phyloP scores from a whole-genome alignment of 768 basidiomycete species.

The Stropharia rugosoannulata region DNA sequence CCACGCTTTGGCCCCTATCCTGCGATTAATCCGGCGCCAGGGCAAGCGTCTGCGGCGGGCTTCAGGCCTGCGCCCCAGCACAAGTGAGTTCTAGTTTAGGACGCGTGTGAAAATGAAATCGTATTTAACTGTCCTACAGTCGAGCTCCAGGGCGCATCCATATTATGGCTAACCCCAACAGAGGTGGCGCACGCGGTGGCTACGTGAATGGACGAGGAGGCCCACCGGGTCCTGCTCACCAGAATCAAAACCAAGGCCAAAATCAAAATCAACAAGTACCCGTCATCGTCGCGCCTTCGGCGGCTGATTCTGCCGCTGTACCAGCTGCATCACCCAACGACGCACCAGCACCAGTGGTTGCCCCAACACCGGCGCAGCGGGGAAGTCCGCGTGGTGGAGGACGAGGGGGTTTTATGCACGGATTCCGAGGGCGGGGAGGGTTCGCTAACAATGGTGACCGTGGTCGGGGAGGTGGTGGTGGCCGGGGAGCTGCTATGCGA shows the following conservation, averaged over 20 bases:
- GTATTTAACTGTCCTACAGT: conserved; percentile 12
- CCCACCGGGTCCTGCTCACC: conserved; percentile 13
- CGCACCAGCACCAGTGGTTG: conserved; percentile 3
- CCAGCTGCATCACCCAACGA: conserved; percentile 12
- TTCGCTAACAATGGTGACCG: conserved; percentile 27
- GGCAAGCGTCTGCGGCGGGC: conserved; percentile 56
- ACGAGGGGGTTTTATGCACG: conserved; percentile 27
- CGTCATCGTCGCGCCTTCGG: background rate
- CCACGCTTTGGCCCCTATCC: conserved; percentile 70
- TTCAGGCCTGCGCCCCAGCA: conserved; percentile 56
- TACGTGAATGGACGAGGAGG: conserved; percentile 33
- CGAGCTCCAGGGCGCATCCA: conserved; percentile 42
- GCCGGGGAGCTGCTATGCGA: conserved; percentile 27
- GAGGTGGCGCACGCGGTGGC: conserved; percentile 36
- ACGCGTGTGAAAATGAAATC: background rate
- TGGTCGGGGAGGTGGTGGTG: conserved; percentile 26
- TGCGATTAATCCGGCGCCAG: conserved; percentile 50
- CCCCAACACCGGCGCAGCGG: conserved; percentile 17
- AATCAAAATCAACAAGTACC: background rate
- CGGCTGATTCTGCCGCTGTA: conserved; percentile 7
- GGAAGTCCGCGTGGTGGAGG: conserved; percentile 25
- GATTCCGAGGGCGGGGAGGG: conserved; percentile 30
- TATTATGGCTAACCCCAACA: conserved; percentile 80
- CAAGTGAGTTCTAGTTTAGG: conserved; percentile 27
- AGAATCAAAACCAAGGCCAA: conserved; percentile 9